Evolutionary conservation across 1,139 yeast species (phyloP), one percentile per base, ranked within the genome.

Genomic region (Arxiozyma heterogenica): DNA sequence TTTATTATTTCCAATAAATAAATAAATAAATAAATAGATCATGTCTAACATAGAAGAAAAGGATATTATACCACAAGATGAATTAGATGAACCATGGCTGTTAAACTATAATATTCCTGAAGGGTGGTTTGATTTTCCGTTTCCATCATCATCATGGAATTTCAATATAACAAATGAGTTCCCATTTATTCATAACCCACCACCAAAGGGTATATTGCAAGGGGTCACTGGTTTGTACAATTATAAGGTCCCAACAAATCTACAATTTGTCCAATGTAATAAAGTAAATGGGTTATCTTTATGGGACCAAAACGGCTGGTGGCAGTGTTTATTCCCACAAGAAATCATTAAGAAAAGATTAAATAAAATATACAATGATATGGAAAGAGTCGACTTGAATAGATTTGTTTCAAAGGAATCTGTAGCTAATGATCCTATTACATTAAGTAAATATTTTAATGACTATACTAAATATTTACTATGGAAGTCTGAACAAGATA

Each of bases 271-370:
- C 56, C 76, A 79, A 47, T 90, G 97, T 67, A 64, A 77, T 62
- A 78, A 78, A 39, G 73, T 78, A 49, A 71, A 81, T 4, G 97
- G 97, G 1, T 73, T 78, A 20, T 79, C 88, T 0, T 82, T 83
- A 9, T 90, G 96, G 95, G 93, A 86, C 63, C 72, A 80, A 21
- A 73, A 77, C 47, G 96, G 96, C 0, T 78, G 82, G 68, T 90
- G 96, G 96, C 78, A 90, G 64, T 90, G 97, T 70, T 73, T 90
- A 53, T 86, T 90, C 71, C 95, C 95, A 34, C 75, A 76, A 55
- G 67, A 76, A 21, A 74, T 71, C 41, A 74, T 82, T 22, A 67
- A 53, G 12, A 56, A 56, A 6, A 55, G 62, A 23, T 59, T 61
- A 30, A 53, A 17, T 6, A 42, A 46, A n/a, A 43, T 43, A 21